Evolutionary conservation across 2,329 filamentous ascomycete genomes (phyloP).

Genomic region (Colletotrichum tropicale): DNA sequence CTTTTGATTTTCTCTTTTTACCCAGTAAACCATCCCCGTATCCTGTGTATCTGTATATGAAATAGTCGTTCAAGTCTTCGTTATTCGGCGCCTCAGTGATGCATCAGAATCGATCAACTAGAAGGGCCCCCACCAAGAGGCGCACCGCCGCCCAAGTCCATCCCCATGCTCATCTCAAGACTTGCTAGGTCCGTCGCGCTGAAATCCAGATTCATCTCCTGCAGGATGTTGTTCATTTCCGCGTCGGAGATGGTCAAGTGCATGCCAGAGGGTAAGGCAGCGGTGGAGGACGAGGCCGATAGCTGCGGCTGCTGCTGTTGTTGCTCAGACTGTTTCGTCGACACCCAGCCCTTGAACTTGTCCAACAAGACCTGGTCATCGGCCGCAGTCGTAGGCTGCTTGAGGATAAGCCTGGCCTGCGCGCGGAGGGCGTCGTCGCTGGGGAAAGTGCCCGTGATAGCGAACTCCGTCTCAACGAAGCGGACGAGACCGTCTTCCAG

Average conservation of each 20-base stretch:
- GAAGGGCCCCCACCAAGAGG: not conserved
- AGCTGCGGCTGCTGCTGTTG: not conserved
- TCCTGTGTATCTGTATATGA: not conserved
- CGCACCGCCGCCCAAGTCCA: conserved; percentile 1
- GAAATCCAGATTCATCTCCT: conserved; percentile 49
- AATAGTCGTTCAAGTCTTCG: not conserved
- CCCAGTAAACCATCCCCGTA: not conserved
- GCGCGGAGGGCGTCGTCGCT: conserved; percentile 50
- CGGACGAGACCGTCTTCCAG: conserved; percentile 58
- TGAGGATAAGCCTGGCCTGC: conserved; percentile 53
- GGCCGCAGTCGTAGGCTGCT: conserved; percentile 51
- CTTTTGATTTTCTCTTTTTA: not conserved
- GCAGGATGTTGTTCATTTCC: conserved; percentile 44
- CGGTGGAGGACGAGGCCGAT: not conserved
- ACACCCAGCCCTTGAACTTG: conserved; percentile 57
- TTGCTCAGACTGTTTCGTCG: conserved; percentile 24
- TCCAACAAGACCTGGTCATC: conserved; percentile 57
- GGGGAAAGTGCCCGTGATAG: conserved; percentile 46
- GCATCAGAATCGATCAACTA: not conserved
- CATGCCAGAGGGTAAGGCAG: conserved; percentile 30
- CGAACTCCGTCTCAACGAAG: conserved; percentile 48
- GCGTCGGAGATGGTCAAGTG: conserved; percentile 40
- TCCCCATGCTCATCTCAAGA: conserved; percentile 14
- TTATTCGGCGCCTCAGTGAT: not conserved
- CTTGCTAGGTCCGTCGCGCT: conserved; percentile 25